Conservation (phyloP, 1,139 yeast genomes). For the Wickerhamomyces sp. region DNA sequence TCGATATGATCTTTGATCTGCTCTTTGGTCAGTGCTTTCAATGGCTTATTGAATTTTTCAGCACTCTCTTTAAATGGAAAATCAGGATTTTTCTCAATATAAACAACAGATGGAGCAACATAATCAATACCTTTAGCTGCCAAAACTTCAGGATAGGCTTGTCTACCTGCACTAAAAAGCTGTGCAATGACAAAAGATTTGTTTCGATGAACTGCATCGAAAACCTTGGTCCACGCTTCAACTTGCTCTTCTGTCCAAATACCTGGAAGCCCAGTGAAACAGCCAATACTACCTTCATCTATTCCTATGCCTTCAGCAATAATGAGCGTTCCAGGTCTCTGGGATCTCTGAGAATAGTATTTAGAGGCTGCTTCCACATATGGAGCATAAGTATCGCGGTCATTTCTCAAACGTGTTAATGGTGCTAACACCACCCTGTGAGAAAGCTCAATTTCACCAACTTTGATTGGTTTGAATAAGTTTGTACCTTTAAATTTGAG, state of each 20-base stretch:
- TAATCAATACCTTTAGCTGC: conserved; percentile 24
- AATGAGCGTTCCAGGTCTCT: conserved; percentile 43
- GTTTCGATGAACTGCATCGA: conserved; percentile 46
- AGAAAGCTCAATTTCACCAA: conserved; percentile 31
- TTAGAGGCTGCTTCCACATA: neutral
- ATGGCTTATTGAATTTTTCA: conserved; percentile 27
- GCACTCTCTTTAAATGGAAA: conserved; percentile 22
- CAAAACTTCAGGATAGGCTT: conserved; percentile 39
- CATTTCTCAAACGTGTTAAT: conserved; percentile 41
- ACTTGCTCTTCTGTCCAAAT: conserved; percentile 45
- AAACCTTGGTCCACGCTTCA: conserved; percentile 47
- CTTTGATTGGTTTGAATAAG: conserved; percentile 39
- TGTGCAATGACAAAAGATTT: conserved; percentile 49
- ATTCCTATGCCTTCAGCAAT: conserved; percentile 37
- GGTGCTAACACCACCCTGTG: conserved; percentile 44
- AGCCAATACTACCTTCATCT: conserved; percentile 24
- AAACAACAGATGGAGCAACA: conserved; percentile 15
- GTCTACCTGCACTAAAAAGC: conserved; percentile 59
- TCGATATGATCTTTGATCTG: conserved; percentile 32
- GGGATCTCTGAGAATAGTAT: conserved; percentile 51
- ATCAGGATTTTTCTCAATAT: neutral
- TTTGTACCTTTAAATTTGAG: conserved; percentile 21
- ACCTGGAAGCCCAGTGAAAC: conserved; percentile 42
- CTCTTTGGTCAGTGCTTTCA: conserved; percentile 32
- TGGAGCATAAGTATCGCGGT: conserved; percentile 25